phyloP scores from a whole-genome alignment of 345 rosid species.

The Turritis glabra region DNA sequence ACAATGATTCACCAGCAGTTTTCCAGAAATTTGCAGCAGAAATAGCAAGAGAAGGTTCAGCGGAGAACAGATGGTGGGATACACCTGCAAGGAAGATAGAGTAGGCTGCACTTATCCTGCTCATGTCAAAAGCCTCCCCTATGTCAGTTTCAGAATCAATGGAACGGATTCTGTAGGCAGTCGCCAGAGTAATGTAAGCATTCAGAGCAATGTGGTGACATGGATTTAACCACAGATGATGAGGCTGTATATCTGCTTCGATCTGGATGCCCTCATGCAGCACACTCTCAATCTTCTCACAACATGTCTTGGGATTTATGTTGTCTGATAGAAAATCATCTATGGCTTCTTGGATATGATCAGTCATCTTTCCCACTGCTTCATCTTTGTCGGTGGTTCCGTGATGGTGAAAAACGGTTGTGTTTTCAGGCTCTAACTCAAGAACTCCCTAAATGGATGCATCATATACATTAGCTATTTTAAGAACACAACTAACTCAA shows the following conservation, averaged over 20 bases:
- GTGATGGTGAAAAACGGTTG: conserved; percentile 30
- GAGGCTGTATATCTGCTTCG: conserved; percentile 31
- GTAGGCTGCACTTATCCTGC: conserved; percentile 66
- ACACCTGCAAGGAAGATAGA: conserved; percentile 69
- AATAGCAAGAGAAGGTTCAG: conserved; percentile 59
- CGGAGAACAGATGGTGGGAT: conserved; percentile 49
- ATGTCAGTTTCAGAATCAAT: conserved; percentile 33
- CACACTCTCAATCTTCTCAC: conserved; percentile 60
- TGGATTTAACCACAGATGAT: conserved; percentile 50
- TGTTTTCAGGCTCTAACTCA: conserved; percentile 26
- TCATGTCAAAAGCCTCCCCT: conserved; percentile 45
- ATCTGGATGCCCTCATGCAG: conserved; percentile 45
- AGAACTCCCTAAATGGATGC: conserved; percentile 49
- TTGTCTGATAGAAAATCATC: conserved; percentile 53
- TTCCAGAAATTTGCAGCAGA: conserved; percentile 65
- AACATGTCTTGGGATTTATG: conserved; percentile 56
- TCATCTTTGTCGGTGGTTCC: conserved; percentile 39
- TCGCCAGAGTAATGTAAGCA: conserved; percentile 65
- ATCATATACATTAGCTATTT: not conserved
- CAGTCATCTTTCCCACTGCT: conserved; percentile 43
- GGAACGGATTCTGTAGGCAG: conserved; percentile 63
- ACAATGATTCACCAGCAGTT: conserved; percentile 66
- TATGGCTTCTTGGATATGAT: conserved; percentile 52
- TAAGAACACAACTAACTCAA: not conserved
- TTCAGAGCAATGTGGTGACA: conserved; percentile 59